Percentiles rank a stretch among this genome's conserved stretches.
Evolutionary conservation across 192 early-diverging fungal genomes (phyloP).

Genomic region (Coemansia sp.): DNA sequence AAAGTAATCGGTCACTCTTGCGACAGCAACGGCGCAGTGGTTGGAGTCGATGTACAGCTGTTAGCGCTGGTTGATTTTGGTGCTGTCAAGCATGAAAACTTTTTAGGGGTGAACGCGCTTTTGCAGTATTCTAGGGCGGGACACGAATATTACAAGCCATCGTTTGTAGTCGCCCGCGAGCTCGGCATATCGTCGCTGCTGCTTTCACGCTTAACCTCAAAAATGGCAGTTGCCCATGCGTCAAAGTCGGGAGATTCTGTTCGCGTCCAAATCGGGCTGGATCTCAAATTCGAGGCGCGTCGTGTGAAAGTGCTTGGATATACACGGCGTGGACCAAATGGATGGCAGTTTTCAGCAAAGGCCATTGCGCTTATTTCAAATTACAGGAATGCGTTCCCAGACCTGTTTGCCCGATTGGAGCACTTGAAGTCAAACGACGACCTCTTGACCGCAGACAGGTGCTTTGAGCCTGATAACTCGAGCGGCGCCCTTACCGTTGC

Average conservation of each 20-base stretch:
- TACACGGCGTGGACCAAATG: slow-evolving; percentile 70
- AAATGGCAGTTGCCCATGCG: slow-evolving; percentile 62
- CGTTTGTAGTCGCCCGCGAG: slow-evolving; percentile 68
- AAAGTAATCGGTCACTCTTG: slow-evolving; percentile 66
- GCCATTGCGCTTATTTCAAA: slow-evolving; percentile 74
- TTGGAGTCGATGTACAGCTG: slow-evolving; percentile 45
- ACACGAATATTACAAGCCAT: slow-evolving; percentile 60
- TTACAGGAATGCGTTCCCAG: slow-evolving; percentile 72
- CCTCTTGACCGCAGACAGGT: slow-evolving; percentile 20
- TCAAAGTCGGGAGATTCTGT: slow-evolving; percentile 60
- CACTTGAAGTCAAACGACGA: slow-evolving; percentile 1
- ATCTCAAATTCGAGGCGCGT: slow-evolving; percentile 89
- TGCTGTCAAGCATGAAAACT: slow-evolving; percentile 33
- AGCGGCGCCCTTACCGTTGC: slow-evolving; percentile 10
- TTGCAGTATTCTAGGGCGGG: slow-evolving; percentile 12
- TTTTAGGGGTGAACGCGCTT: slow-evolving; percentile 37
- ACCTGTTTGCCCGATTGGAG: slow-evolving; percentile 56
- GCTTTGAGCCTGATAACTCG: slow-evolving; percentile 23
- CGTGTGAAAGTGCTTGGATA: slow-evolving; percentile 88
- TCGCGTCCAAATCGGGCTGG: slow-evolving; percentile 77
- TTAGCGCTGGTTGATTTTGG: slow-evolving; percentile 17
- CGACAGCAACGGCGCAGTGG: slow-evolving; percentile 8
- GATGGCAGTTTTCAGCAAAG: slow-evolving; percentile 86
- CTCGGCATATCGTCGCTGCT: slow-evolving; percentile 66
- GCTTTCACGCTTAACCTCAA: slow-evolving; percentile 85